Base-by-base conservation (phyloP, 2,329 filamentous ascomycete genomes). In the Alternaria sp. region DNA sequence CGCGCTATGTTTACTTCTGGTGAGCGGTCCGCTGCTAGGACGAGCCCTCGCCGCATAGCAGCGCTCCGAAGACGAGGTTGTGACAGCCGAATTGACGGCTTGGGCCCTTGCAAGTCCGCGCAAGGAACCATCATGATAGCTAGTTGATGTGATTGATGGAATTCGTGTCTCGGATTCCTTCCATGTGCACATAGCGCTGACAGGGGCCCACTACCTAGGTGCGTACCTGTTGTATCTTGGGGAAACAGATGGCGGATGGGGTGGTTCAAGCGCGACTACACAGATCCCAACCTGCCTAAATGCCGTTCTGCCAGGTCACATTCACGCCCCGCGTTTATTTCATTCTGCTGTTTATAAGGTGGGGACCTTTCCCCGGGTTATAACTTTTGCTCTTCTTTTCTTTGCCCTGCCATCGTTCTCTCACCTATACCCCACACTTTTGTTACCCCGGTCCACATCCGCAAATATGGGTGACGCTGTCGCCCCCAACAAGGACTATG, bases 71-170 rank as follows among this genome's bases (percentile, higher is more conserved):
- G 58, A 62, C 56, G 57, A 64, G 61, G 59, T 64, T 27, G 53
- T 62, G 49, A 63, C 49, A 58, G 60, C 62, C 54, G 36, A 57
- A 60, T 59, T 46, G 36, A 65, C 58, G 43, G 59, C 54, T 48
- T 65, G 57, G 55, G 57, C 46, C 46, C 46, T 50, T 50, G 46
- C 46, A 9, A 38, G 55, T 64, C 54, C 59, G 62, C 59, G 49
- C 64, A 49, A 62, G 66, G 58, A 50, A 50, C 70, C 64, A 64
- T 53, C 44, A 44, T 22, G 51, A 46, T 25, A 49, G 55, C 57
- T 38, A 40, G 34, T 43, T 48, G 56, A 57, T 65, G 67, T 70
- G 68, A 71, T 71, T 65, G 69, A 67, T 67, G 69, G 69, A 72
- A 69, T 59, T 43, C 49, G 43, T 18, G 28, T 41, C 34, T 16